Base-by-base conservation (phyloP, 331 rosid species). In the Quercus lobata region DNA sequence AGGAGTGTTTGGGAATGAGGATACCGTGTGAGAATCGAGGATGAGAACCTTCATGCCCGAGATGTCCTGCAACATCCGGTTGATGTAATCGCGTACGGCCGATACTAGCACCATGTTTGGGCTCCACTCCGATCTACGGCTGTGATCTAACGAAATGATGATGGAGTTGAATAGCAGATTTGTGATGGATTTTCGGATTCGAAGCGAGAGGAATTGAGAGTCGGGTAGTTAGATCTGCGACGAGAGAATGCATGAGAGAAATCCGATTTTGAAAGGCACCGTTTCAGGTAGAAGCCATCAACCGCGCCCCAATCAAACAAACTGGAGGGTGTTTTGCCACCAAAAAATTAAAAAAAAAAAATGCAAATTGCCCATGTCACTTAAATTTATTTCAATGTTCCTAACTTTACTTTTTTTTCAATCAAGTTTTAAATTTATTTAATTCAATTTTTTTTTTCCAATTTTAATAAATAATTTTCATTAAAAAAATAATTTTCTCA, bases 1-100 rank as follows among this genome's bases (percentile, higher is more conserved):
- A 57, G 71, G 57, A 27, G 46, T 41, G 46, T 41, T 8, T 41
- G 46, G 80, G 72, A 30, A 74, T 60, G 17, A 57, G 32, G 41
- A 66, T 84, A 96, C 98, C 93, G 98, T 93, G 77, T 93, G 89
- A 78, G 97, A 91, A 91, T 96, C 99, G 37, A 96, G 96, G 77
- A 96, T 83, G 83, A 96, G 96, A 79, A 91, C 98, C 78, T 93
- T 96, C 99, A 96, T 96, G 89, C 99, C 97, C 57, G 97, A 96
- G 82, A 96, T 96, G 88, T 96, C 99, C 83, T 89, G 97, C 77
- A 96, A 80, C 96, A 96, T 93, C 81, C 97, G 96, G 79, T 86
- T 90, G 44, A 96, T 14, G 83, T 96, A 96, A 73, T 96, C 99
- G 61, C 98, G 94, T 32, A 80, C 97, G 7, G 89, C 87, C 30